phyloP scores from a whole-genome alignment of 2,329 filamentous ascomycete genomes.

The Daldinia sp. region DNA sequence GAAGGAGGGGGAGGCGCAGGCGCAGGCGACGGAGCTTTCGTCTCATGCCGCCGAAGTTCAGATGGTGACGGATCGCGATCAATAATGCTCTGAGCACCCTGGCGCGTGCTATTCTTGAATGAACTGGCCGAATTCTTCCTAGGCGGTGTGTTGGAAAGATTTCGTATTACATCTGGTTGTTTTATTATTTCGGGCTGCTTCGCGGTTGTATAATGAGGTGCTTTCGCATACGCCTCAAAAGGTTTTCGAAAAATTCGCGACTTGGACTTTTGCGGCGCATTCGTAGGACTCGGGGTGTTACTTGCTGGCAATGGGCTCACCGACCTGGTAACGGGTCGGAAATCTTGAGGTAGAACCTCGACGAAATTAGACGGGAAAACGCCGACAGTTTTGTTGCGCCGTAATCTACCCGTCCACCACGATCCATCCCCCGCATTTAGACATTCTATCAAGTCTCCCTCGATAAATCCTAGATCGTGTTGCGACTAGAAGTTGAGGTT shows the following conservation, averaged over 20 bases:
- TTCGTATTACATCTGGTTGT: conserved; percentile 63
- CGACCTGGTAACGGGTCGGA: conserved; percentile 75
- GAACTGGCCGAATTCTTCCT: conserved; percentile 55
- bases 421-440: conserved; percentile 96
- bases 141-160: conserved; percentile 47
- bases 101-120: conserved; percentile 42
- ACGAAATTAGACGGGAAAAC: conserved; percentile 98
- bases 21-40: conserved; percentile 40
- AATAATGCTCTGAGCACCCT: conserved; percentile 11
- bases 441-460: conserved; percentile 97
- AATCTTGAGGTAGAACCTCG: conserved; percentile 83
- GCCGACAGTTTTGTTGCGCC: conserved; percentile 87
- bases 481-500: conserved; percentile 69
- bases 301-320: conserved; percentile 67
- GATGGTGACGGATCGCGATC: conserved; percentile 37
- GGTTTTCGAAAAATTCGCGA: conserved; percentile 71
- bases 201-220: conserved; percentile 70
- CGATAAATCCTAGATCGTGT: conserved; percentile 93
- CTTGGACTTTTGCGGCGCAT: conserved; percentile 65
- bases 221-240: conserved; percentile 72
- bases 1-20: conserved; percentile 38
- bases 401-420: conserved; percentile 96
- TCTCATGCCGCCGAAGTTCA: conserved; percentile 35
- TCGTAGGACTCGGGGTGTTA: conserved; percentile 62
- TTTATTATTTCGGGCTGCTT: conserved; percentile 63